A percentile compares a stretch with the other conserved stretches of the same genome.
These are phyloP conservation scores for Chytriomyces confervae DNA, from an alignment of 192 early-diverging fungal genomes.

Conservation along the genomic window DNA sequence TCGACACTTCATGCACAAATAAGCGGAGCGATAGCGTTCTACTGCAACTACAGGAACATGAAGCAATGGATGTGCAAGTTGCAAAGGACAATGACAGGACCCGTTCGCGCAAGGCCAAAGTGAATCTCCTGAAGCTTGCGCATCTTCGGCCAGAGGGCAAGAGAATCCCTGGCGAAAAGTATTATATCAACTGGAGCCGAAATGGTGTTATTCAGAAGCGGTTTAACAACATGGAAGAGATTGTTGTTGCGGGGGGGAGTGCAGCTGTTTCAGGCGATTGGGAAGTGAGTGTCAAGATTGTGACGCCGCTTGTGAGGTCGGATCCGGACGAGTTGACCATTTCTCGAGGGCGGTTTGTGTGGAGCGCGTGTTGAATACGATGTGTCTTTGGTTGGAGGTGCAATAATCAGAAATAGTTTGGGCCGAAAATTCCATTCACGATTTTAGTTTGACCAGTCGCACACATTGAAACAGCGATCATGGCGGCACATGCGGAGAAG, in stretches of 20 bases:
- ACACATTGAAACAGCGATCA: too few relatives aligned
- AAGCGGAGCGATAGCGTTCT: not conserved
- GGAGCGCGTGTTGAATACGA: not conserved
- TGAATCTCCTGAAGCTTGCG: constrained; percentile 48
- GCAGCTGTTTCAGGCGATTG: constrained; percentile 42
- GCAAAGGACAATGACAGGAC: not conserved
- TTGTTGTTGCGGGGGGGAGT: not conserved
- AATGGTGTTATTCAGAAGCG: constrained; percentile 38
- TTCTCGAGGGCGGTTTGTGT: constrained; percentile 45
- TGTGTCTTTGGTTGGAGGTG: too few relatives aligned
- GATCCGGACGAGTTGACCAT: constrained; percentile 49
- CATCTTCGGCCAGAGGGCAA: constrained; percentile 52
- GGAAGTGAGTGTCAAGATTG: constrained; percentile 52
- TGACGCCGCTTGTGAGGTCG: constrained; percentile 53
- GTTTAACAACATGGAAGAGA: constrained; percentile 33
- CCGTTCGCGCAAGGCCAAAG: not conserved
- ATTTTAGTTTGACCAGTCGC: too few relatives aligned
- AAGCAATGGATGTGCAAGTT: constrained; percentile 13
- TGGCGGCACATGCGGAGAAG: not conserved
- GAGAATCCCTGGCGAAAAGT: constrained; percentile 39
- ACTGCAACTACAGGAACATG: not conserved
- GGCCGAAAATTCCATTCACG: too few relatives aligned
- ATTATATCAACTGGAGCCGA: constrained; percentile 45
- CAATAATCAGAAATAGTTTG: too few relatives aligned
- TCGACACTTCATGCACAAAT: constrained; percentile 31